Evolutionary conservation across 202 grass and related monocot species (phyloP).

Genomic region (Zizania palustris): DNA sequence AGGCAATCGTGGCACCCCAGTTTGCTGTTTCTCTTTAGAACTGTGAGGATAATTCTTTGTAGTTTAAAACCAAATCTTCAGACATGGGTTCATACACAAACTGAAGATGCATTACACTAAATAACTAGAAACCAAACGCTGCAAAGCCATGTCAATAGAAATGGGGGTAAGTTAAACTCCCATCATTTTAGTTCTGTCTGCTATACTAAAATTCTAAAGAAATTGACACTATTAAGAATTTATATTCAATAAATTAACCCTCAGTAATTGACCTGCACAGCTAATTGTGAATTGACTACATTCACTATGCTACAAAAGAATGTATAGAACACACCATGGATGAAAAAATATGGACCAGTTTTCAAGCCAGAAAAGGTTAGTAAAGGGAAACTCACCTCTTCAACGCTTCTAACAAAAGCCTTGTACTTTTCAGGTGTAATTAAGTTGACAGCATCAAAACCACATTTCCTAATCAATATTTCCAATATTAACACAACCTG

Average conservation of each 20-base stretch:
- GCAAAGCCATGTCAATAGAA: no score
- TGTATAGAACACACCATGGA: neutral
- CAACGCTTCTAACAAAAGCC: constrained; percentile 63
- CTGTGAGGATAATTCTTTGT: no score
- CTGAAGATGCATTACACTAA: neutral
- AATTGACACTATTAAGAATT: neutral
- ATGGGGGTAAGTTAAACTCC: neutral
- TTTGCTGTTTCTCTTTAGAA: neutral
- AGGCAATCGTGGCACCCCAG: neutral
- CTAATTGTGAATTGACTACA: constrained; percentile 5
- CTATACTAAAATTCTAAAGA: neutral
- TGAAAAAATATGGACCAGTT: neutral
- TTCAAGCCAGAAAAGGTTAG: constrained; percentile 14
- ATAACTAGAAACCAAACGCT: neutral
- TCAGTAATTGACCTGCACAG: neutral
- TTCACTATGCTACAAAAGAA: neutral
- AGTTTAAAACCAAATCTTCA: no score
- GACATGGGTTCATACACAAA: neutral
- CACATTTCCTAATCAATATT: constrained; percentile 96
- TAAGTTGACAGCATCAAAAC: constrained; percentile 65
- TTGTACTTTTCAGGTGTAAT: constrained; percentile 70
- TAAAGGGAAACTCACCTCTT: constrained; percentile 52
- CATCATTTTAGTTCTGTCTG: neutral
- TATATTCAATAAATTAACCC: neutral
- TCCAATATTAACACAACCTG: constrained; percentile 83